Conservation (phyloP, 208 protist species). For the Trypanosoma brucei region DNA sequence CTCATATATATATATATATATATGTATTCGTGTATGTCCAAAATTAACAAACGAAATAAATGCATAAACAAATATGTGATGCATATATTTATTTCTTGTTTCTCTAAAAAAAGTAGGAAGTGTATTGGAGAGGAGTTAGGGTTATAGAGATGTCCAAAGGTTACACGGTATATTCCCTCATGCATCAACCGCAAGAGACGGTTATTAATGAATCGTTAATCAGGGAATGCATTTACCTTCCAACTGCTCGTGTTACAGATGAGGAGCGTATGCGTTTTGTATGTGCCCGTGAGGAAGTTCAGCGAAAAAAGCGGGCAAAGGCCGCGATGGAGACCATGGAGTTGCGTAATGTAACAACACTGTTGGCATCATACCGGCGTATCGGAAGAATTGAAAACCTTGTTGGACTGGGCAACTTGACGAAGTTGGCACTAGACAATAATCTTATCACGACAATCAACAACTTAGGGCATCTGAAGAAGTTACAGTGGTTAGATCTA, state of each 20-base stretch:
- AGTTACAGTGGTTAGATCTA: conserved; percentile 86
- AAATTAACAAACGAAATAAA: too few relatives aligned
- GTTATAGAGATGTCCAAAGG: conserved; percentile 58
- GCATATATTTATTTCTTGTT: too few relatives aligned
- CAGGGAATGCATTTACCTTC: conserved; percentile 66
- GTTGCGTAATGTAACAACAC: conserved; percentile 51
- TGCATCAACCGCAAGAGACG: conserved; percentile 56
- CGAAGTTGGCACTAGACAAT: conserved; percentile 93
- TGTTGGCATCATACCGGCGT: conserved; percentile 64
- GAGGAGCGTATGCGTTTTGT: conserved; percentile 73
- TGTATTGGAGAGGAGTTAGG: too few relatives aligned
- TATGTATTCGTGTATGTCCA: too few relatives aligned
- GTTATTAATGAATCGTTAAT: conserved; percentile 82
- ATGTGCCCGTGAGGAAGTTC: conserved; percentile 55
- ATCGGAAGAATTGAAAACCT: conserved; percentile 90
- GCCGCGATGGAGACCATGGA: conserved; percentile 51
- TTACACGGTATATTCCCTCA: conserved; percentile 63
- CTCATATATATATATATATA: too few relatives aligned
- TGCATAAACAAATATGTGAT: too few relatives aligned
- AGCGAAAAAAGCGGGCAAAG: conserved; percentile 44
- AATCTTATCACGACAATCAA: conserved; percentile 92
- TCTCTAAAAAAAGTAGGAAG: too few relatives aligned
- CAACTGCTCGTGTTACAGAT: conserved; percentile 52
- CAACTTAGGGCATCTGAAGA: conserved; percentile 79
- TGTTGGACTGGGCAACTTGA: conserved; percentile 71